These are phyloP conservation scores for Sclerotinia glacialis DNA, from an alignment of 2,329 filamentous ascomycete species.

Conservation along the genomic window DNA sequence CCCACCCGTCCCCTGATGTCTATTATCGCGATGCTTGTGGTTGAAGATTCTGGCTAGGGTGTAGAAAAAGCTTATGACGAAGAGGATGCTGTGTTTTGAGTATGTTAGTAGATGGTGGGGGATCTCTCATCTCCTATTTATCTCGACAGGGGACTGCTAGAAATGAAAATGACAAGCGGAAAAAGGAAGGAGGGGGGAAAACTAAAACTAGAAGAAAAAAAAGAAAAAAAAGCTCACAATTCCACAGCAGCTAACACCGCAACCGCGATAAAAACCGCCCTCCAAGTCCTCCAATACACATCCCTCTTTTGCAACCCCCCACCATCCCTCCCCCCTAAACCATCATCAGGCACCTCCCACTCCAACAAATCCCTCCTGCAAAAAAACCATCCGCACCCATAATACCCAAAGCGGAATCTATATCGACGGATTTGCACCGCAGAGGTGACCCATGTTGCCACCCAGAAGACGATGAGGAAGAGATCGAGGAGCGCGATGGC, in stretches of 20 bases:
- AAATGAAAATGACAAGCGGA: no score
- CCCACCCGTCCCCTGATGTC: no score
- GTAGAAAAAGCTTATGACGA: constrained; percentile 14
- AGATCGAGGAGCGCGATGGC: constrained; percentile 16
- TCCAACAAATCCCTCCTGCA: constrained; percentile 11
- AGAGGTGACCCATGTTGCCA: constrained; percentile 6
- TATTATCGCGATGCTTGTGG: constrained; percentile 6
- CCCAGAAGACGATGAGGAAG: constrained; percentile 13
- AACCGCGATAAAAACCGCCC: constrained; percentile 10
- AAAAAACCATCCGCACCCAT: constrained; percentile 2
- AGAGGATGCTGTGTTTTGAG: not conserved
- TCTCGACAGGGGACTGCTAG: no score
- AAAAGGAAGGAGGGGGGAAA: not conserved
- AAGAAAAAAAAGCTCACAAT: constrained; percentile 4
- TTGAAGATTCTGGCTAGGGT: not conserved
- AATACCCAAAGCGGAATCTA: not conserved
- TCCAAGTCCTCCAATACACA: constrained; percentile 6
- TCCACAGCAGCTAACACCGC: constrained; percentile 15
- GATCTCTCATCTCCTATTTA: no score
- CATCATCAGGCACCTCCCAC: constrained; percentile 14
- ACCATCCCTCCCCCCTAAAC: no score
- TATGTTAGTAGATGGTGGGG: not conserved
- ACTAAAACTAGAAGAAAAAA: not conserved
- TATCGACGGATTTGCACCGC: constrained; percentile 2
- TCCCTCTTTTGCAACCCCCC: not conserved